These are phyloP conservation scores for Emmonsiellopsis sp. DNA, from an alignment of 2,329 filamentous ascomycete genomes.

Conservation along the genomic window DNA sequence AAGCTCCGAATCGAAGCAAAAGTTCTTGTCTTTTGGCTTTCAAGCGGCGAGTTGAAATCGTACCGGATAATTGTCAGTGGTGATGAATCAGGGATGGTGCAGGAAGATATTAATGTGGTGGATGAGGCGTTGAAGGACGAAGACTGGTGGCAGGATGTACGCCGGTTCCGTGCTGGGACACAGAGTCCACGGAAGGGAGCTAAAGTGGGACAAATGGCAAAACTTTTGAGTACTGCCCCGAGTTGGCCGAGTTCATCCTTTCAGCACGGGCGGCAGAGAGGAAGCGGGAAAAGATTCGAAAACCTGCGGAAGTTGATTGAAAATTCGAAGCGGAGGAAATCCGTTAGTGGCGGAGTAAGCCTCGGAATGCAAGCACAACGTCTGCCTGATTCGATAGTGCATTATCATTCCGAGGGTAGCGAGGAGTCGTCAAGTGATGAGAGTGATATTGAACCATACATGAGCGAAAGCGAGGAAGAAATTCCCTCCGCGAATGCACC, in stretches of 20 bases:
- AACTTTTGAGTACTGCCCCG: constrained; percentile 31
- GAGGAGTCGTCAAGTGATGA: constrained; percentile 34
- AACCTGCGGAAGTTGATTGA: constrained; percentile 54
- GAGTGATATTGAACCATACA: constrained; percentile 33
- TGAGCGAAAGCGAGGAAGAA: constrained; percentile 26
- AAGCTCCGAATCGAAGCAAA: constrained; percentile 75
- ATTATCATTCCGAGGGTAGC: constrained; percentile 36
- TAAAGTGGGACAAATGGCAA: constrained; percentile 11
- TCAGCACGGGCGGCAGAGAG: constrained; percentile 38
- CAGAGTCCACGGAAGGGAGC: constrained; percentile 11
- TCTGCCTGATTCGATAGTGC: constrained; percentile 53
- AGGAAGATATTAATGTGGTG: constrained; percentile 51
- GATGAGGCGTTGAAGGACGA: constrained; percentile 59
- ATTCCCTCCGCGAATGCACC: not conserved
- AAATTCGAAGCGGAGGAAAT: constrained; percentile 45
- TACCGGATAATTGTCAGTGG: constrained; percentile 77
- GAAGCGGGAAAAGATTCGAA: constrained; percentile 40
- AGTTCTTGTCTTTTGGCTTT: constrained; percentile 72
- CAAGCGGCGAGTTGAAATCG: constrained; percentile 59
- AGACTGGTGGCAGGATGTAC: constrained; percentile 74
- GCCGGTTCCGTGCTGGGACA: constrained; percentile 33
- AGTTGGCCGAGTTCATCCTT: constrained; percentile 47
- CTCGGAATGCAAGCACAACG: constrained; percentile 69
- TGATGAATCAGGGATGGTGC: constrained; percentile 38
- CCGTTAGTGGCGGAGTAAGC: constrained; percentile 49